Percentiles rank a stretch among this genome's conserved stretches.
Conservation (phyloP, 2,329 filamentous ascomycete species). For the Claviceps fusiformis region DNA sequence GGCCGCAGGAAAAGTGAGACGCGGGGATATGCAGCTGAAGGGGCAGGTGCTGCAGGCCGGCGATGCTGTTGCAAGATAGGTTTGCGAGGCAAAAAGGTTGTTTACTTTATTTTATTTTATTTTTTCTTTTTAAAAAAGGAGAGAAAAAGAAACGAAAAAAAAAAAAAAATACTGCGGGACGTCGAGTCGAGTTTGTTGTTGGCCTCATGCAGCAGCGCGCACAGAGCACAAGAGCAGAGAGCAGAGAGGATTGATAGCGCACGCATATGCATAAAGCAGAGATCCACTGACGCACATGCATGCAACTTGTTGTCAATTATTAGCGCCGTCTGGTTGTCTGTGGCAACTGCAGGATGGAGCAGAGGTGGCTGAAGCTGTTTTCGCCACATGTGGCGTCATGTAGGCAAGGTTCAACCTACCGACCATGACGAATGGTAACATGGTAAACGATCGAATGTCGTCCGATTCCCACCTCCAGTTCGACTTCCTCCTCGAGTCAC, state of each 20-base stretch:
- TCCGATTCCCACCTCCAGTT: background rate
- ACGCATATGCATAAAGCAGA: background rate
- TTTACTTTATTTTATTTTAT: too few relatives aligned
- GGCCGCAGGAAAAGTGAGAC: conserved; percentile 4
- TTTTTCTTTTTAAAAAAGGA: too few relatives aligned
- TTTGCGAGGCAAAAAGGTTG: background rate
- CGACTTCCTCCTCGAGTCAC: background rate
- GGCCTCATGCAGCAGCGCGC: background rate
- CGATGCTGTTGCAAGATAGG: background rate
- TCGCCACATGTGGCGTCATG: conserved; percentile 5
- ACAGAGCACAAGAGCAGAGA: too few relatives aligned
- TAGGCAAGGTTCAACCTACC: background rate
- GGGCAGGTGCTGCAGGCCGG: background rate
- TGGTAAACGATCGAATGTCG: background rate
- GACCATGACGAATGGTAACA: background rate
- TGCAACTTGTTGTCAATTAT: conserved; percentile 10
- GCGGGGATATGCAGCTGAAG: background rate
- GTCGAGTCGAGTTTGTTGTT: conserved; percentile 7
- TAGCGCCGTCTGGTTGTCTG: conserved; percentile 21
- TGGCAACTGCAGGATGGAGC: conserved; percentile 19
- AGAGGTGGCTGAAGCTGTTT: background rate
- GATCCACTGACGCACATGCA: conserved; percentile 22
- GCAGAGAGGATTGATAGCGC: too few relatives aligned
- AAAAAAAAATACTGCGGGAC: background rate
- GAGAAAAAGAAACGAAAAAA: background rate